Conservation (phyloP, 2,329 filamentous ascomycete genomes). For the Fusarium euwallaceae region DNA sequence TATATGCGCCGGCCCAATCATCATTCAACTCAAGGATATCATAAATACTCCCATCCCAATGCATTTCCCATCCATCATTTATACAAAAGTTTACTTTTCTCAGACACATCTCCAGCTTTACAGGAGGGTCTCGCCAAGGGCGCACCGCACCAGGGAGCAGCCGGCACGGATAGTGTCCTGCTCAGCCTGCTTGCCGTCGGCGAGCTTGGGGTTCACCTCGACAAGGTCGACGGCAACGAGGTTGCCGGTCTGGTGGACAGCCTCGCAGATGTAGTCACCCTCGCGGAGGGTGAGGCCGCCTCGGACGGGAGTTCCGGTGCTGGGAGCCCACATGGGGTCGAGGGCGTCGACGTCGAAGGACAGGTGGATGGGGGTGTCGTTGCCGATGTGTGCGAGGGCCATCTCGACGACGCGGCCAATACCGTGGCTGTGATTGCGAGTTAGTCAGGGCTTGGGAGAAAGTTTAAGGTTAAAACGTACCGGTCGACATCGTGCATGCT, state of each 20-base stretch:
- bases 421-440: slow-evolving; percentile 72
- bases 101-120: slow-evolving; percentile 53
- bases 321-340: slow-evolving; percentile 96
- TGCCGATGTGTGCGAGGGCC: slow-evolving; percentile 96
- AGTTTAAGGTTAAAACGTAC: slow-evolving; percentile 59
- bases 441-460: slow-evolving; percentile 8
- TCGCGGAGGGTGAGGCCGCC: slow-evolving; percentile 94
- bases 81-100: slow-evolving; percentile 4
- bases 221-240: slow-evolving; percentile 85
- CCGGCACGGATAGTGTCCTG: slow-evolving; percentile 91
- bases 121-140: slow-evolving; percentile 89
- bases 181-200: slow-evolving; percentile 74
- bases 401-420: slow-evolving; percentile 98
- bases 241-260: slow-evolving; percentile 83
- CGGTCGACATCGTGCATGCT: slow-evolving; percentile 98
- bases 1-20: slow-evolving; percentile 44
- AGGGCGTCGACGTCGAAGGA: slow-evolving; percentile 98
- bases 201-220: slow-evolving; percentile 82
- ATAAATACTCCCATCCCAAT: slow-evolving; percentile 30
- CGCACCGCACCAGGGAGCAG: slow-evolving; percentile 91
- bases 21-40: slow-evolving; percentile 48
- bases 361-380: slow-evolving; percentile 94
- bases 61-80: slow-evolving; percentile 22
- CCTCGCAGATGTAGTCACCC: slow-evolving; percentile 96
- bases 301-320: slow-evolving; percentile 93